Evolutionary conservation across 2,329 filamentous ascomycete species (phyloP), one percentile per base, ranked within the genome.

Genomic region (Emericellopsis atlantica): DNA sequence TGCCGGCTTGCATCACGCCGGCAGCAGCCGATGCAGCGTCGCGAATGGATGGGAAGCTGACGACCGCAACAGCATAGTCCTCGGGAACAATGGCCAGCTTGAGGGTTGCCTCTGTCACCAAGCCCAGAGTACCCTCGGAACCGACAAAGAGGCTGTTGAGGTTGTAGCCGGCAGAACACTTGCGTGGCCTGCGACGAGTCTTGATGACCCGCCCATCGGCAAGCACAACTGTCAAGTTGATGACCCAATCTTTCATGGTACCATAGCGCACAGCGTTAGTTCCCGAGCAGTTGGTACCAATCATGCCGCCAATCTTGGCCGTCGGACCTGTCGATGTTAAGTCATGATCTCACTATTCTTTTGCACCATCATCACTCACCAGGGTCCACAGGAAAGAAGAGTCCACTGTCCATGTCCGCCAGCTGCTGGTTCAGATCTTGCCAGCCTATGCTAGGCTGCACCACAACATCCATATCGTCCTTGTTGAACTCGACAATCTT

Each of bases 361-460:
- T 21, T n/a, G 8, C 4, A 22, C 14, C 36, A 37, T 18, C 12
- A 9, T 23, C 18, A 56, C 65, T 46, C 49, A 56, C 84, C 84
- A 11, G 89, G 89, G 53, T 95, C 89, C 11, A 94, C 80, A 1
- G 89, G 89, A 55, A 95, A 93, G 64, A 95, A 95, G 2, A 95
- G 73, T 0, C 85, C 85, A 4, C 76, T 80, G 32, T 75, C 70
- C 59, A 82, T 76, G 52, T 84, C 78, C 38, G 78, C 70, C 36
- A 80, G 57, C 50, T 76, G 64, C 48, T 82, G 77, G 52, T 95
- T 95, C 43, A 95, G 64, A 40, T 84, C 78, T 72, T 93, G 88
- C 88, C 88, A 95, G n/a, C 83, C 81, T 9, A 95, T 81, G 6
- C 84, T 84, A 4, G 89, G 89, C 57, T 95, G 89, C 4, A 95